phyloP scores from a whole-genome alignment of 2,329 filamentous ascomycete species.

The Botrytis fabae region DNA sequence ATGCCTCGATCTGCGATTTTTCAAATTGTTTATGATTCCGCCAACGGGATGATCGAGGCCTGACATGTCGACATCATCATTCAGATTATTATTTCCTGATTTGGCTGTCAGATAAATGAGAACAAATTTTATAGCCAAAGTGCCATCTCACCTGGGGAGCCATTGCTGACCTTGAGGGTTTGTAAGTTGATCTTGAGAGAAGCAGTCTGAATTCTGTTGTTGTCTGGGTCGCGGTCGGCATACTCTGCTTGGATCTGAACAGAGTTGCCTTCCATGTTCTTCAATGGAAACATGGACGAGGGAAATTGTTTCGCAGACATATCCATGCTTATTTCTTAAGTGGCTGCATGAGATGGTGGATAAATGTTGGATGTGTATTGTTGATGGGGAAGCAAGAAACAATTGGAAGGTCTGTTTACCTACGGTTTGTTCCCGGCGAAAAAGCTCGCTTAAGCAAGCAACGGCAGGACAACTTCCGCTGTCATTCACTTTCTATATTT shows the following conservation, averaged over 20 bases:
- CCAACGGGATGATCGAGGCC: background rate
- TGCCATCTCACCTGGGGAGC: background rate
- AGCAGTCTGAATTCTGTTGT: background rate
- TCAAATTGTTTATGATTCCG: background rate
- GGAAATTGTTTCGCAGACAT: background rate
- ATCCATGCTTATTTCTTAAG: background rate
- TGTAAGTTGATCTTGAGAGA: background rate
- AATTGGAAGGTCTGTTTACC: background rate
- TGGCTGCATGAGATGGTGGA: background rate
- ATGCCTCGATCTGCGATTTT: background rate
- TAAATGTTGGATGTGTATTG: background rate
- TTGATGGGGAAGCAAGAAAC: background rate
- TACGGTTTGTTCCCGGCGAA: background rate
- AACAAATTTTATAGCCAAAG: too few relatives aligned
- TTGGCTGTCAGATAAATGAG: background rate
- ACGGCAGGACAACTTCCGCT: background rate
- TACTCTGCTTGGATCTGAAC: background rate
- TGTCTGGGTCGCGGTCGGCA: background rate
- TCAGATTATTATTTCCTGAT: background rate
- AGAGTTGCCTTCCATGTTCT: slow-evolving; percentile 1
- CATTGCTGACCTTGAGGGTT: background rate
- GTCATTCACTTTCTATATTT: background rate
- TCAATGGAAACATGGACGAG: background rate
- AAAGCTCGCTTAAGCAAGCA: slow-evolving; percentile 6
- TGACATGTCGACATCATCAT: background rate